These are phyloP conservation scores for Puccinia polysora DNA, from an alignment of 1,284 basidiomycete genomes.

Conservation along the genomic window DNA sequence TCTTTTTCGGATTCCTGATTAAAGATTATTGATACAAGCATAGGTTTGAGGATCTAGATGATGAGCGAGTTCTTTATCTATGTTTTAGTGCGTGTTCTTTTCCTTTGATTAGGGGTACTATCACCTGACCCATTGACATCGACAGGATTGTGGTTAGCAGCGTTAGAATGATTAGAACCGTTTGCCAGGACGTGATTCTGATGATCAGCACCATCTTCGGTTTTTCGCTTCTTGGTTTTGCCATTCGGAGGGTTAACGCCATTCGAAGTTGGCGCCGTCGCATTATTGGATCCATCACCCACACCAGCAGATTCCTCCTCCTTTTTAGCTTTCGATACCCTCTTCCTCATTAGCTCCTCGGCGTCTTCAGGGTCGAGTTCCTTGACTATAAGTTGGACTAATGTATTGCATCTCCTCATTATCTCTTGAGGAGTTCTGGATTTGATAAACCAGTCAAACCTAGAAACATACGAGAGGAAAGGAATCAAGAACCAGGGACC, in stretches of 20 bases:
- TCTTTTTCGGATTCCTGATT: too few relatives aligned
- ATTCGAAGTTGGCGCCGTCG: background rate
- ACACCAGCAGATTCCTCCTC: constrained; percentile 25
- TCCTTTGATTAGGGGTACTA: constrained; percentile 36
- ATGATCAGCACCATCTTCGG: constrained; percentile 24
- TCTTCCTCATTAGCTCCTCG: constrained; percentile 41
- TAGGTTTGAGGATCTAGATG: background rate
- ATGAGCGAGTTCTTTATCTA: background rate
- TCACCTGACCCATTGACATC: constrained; percentile 30
- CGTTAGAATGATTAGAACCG: background rate
- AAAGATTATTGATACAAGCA: background rate
- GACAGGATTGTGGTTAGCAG: background rate
- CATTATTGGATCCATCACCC: background rate
- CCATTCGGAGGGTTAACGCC: constrained; percentile 7
- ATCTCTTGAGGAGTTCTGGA: constrained; percentile 86
- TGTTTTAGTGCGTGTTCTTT: constrained; percentile 35
- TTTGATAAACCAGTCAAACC: constrained; percentile 98
- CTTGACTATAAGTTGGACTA: constrained; percentile 87
- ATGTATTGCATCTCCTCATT: constrained; percentile 78
- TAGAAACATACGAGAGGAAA: background rate
- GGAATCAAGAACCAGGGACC: background rate
- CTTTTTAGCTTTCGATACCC: constrained; percentile 32
- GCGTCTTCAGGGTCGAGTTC: constrained; percentile 57
- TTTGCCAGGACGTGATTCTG: background rate
- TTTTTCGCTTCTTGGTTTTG: constrained; percentile 36